Evolutionary conservation across 441 rosid species (phyloP), one percentile per base, ranked within the genome.

Genomic region (Codiaeum variegatum): DNA sequence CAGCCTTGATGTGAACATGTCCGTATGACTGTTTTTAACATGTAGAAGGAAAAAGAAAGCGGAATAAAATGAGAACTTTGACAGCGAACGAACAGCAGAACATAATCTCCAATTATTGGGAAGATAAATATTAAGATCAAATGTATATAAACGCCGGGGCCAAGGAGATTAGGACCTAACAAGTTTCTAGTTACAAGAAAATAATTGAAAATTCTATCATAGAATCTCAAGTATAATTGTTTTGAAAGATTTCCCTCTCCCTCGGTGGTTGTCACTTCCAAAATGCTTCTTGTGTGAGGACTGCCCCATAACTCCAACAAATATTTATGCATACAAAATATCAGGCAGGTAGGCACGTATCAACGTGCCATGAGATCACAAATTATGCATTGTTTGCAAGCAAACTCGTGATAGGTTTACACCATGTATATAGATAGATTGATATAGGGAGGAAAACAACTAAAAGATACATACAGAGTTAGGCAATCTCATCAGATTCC

Each of bases 401-500:
- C 18, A 9, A 46, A 46, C n/a, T 6, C n/a, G 4, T 9, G 18
- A 32, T 49, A 42, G 8, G 13, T 62, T 36, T 24, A 16, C 28
- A 46, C 12, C n/a, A 19, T 51, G 7, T 18, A 32, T 0, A 38
- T 9, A 2, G 7, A 19, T 0, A 12, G 19, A 40, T 3, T 4
- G 21, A 24, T 0, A 32, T 3, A 21, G 11, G 10, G 19, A 7
- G 28, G 56, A n/a, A 55, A 13, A 44, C 10, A 12, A 52, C 24
- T n/a, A 23, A n/a, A 52, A 52, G 58, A 21, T n/a, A 26, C 62
- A 42, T 44, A 56, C 42, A 0, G 16, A 3, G 51, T 29, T 21
- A 7, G 19, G 54, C 32, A 10, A 15, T 12, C 52, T 21, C 12
- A 19, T 90, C 87, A 91, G 61, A 85, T 72, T 44, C 86, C 85